Evolutionary conservation across 352 stramenopile genomes (phyloP), one percentile per base, ranked within the genome.

Genomic region (Globisporangium spiculum): DNA sequence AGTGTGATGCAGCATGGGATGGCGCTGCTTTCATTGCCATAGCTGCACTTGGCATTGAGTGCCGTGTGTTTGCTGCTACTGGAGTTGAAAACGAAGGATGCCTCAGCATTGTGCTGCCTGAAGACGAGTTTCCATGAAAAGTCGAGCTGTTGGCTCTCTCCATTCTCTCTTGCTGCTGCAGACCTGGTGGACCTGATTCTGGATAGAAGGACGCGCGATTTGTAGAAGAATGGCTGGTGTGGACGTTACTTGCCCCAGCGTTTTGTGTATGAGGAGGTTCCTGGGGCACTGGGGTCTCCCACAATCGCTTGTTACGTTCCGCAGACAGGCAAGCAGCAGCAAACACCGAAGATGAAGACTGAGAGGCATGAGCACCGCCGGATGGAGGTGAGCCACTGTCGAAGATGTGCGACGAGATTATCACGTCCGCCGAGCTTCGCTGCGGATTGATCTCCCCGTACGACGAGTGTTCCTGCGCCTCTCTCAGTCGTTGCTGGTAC

Each of bases 261-360:
- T 16, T 18, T 18, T 1, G 41, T 0, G 26, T 14, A 10, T 30
- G 53, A 36, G 67, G 58, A 34, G 3, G 70, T 2, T 18, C 36
- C 6, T 27, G 44, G 0, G 63, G 56, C 0, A 59, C 2, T 48
- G 74, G 73, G 2, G 67, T 66, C 24, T 81, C 75, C 65, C 71
- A 80, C 18, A 80, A 46, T 22, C 66, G 60, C n/a, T 66, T 73
- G 59, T 46, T 68, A 30, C 64, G 60, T 7, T 76, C 63, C 4
- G 63, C 52, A 1, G 74, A 77, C 6, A 73, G 57, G 4, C 66
- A 64, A 4, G 22, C 22, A 12, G n/a, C n/a, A 18, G n/a, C 63
- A 22, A 46, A 53, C 26, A 16, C 34, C 12, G 12, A 50, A 10
- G 36, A 44, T 4, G 36, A 44, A 44, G 44, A 22, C 44, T 22